Evolutionary conservation across 1,139 yeast genomes (phyloP).

Genomic region (Lodderomyces parapsilosis): DNA sequence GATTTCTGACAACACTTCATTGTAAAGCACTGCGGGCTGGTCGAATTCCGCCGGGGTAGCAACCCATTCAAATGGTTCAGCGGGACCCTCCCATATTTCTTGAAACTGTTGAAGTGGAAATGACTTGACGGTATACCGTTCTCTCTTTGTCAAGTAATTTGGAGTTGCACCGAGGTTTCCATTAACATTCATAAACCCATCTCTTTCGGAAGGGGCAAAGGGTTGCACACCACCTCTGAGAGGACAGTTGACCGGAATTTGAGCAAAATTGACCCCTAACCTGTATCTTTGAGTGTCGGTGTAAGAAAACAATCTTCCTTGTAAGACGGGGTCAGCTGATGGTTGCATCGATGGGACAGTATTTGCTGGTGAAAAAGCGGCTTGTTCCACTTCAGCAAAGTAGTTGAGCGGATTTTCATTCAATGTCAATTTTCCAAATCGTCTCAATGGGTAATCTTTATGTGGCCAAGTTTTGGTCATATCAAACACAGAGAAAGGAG

Average conservation of each 20-base stretch:
- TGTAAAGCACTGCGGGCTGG: slow-evolving; percentile 66
- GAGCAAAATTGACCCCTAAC: slow-evolving; percentile 68
- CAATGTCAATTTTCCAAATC: slow-evolving; percentile 66
- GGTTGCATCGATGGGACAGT: slow-evolving; percentile 84
- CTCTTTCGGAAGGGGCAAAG: slow-evolving; percentile 70
- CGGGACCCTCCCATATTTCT: slow-evolving; percentile 88
- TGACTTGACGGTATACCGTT: slow-evolving; percentile 53
- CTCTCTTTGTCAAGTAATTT: slow-evolving; percentile 64
- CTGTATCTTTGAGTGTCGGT: slow-evolving; percentile 74
- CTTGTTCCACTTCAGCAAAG: slow-evolving; percentile 81
- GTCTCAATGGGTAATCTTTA: slow-evolving; percentile 69
- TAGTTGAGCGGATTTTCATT: slow-evolving; percentile 75
- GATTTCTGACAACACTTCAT: slow-evolving; percentile 66
- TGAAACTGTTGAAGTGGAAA: slow-evolving; percentile 56
- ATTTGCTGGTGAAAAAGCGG: slow-evolving; percentile 81
- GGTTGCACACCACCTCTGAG: slow-evolving; percentile 31
- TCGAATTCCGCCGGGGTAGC: slow-evolving; percentile 67
- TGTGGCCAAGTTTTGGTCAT: slow-evolving; percentile 83
- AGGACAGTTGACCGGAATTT: slow-evolving; percentile 74
- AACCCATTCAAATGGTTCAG: slow-evolving; percentile 85
- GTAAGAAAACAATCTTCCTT: slow-evolving; percentile 80
- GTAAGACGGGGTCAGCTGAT: slow-evolving; percentile 84
- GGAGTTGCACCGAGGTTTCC: slow-evolving; percentile 86
- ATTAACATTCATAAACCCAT: slow-evolving; percentile 81
- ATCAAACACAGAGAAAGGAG: slow-evolving; percentile 66